Evolutionary conservation across 352 stramenopile genomes (phyloP).

Genomic region (Peronospora destructor): DNA sequence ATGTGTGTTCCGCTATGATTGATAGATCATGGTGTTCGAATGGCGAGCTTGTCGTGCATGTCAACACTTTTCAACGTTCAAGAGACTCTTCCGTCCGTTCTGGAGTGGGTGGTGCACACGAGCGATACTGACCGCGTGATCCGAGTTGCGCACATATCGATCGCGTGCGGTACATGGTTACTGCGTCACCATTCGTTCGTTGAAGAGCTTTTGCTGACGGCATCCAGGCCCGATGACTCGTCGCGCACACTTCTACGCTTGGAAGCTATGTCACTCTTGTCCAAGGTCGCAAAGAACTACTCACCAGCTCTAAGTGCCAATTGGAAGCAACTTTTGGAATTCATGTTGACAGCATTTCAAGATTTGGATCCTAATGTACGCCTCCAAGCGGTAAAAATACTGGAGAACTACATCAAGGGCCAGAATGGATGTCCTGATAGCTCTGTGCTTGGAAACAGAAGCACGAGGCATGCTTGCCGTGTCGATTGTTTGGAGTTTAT

Average conservation of each 20-base stretch:
- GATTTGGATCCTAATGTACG: conserved; percentile 81
- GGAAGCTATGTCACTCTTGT: conserved; percentile 78
- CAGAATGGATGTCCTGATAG: conserved; percentile 24
- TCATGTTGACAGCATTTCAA: conserved; percentile 79
- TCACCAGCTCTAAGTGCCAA: conserved; percentile 57
- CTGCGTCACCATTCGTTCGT: conserved; percentile 65
- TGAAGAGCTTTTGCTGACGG: conserved; percentile 63
- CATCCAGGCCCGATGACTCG: conserved; percentile 52
- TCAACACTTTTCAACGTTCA: conserved; percentile 70
- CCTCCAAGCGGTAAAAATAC: conserved; percentile 80
- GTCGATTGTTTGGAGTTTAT: conserved; percentile 69
- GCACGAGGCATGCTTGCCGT: conserved; percentile 16
- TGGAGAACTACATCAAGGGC: conserved; percentile 86
- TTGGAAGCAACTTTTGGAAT: conserved; percentile 61
- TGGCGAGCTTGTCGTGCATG: conserved; percentile 74
- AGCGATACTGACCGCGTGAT: conserved; percentile 40
- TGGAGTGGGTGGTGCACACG: conserved; percentile 68
- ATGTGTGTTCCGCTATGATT: neutral
- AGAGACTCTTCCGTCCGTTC: conserved; percentile 47
- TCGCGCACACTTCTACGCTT: conserved; percentile 51
- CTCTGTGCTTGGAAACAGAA: neutral
- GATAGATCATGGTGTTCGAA: conserved; percentile 69
- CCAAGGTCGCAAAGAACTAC: conserved; percentile 83
- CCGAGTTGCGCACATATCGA: conserved; percentile 51
- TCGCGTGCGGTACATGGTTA: conserved; percentile 50